phyloP scores from a whole-genome alignment of 2,329 filamentous ascomycete genomes.

The Stromatinia cepivora region DNA sequence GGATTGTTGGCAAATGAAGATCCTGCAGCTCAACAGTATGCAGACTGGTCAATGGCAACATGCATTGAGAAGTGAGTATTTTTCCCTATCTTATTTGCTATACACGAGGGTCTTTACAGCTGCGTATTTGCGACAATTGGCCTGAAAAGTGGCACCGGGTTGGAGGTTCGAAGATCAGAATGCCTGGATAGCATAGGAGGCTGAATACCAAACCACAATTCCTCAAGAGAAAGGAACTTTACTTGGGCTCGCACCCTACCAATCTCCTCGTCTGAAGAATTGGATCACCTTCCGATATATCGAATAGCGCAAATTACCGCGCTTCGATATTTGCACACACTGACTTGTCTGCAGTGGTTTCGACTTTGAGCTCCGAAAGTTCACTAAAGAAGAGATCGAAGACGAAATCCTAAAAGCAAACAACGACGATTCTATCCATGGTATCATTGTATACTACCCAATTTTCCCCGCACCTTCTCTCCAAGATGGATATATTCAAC shows the following conservation, averaged over 20 bases:
- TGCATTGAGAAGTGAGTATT: conserved; percentile 84
- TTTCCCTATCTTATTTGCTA: conserved; percentile 7
- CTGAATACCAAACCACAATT: not conserved
- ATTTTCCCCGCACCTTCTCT: conserved; percentile 79
- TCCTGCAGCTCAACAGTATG: conserved; percentile 88
- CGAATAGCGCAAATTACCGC: not conserved
- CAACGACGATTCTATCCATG: conserved; percentile 72
- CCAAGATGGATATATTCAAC: conserved; percentile 94
- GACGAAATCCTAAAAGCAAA: conserved; percentile 86
- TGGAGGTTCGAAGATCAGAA: not conserved
- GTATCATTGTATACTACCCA: conserved; percentile 96
- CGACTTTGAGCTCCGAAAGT: conserved; percentile 78
- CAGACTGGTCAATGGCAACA: conserved; percentile 96
- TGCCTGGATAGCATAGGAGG: not conserved
- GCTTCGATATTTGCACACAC: conserved; percentile 1
- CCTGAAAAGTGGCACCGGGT: no score
- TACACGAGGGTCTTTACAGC: not conserved
- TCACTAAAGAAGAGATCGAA: conserved; percentile 86
- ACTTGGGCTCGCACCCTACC: not conserved
- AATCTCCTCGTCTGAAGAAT: not conserved
- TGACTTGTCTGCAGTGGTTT: conserved; percentile 65
- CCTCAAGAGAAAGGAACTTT: not conserved
- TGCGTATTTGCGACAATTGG: not conserved
- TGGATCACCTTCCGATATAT: not conserved
- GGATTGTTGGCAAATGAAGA: conserved; percentile 93